phyloP scores from a whole-genome alignment of 2,329 filamentous ascomycete genomes.

The Ophiostoma tasmaniense region DNA sequence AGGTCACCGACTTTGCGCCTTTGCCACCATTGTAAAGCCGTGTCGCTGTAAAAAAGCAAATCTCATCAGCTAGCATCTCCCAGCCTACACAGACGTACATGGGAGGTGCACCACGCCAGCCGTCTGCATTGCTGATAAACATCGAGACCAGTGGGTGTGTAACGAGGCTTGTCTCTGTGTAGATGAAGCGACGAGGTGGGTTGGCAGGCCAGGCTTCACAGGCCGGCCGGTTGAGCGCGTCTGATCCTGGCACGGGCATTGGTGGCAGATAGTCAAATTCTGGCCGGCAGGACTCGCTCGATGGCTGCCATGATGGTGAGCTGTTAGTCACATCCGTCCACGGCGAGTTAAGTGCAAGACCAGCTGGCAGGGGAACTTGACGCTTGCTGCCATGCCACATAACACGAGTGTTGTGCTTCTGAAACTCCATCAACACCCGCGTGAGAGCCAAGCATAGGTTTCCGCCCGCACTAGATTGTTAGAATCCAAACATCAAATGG shows the following conservation, averaged over 20 bases:
- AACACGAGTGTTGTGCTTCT: conserved; percentile 38
- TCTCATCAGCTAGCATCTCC: conserved; percentile 64
- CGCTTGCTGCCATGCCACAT: conserved; percentile 52
- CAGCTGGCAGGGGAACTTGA: conserved; percentile 57
- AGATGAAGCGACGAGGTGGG: conserved; percentile 47
- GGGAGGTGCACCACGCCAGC: conserved; percentile 57
- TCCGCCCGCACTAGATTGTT: conserved; percentile 55
- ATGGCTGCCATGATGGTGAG: conserved; percentile 45
- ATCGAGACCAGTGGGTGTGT: conserved; percentile 62
- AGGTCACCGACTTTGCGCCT: conserved; percentile 54
- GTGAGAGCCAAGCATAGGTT: conserved; percentile 59
- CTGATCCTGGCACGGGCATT: conserved; percentile 26
- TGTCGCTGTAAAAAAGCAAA: conserved; percentile 51
- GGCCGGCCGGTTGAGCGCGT: conserved; percentile 28
- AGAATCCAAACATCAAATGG: not conserved
- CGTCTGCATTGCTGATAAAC: conserved; percentile 37
- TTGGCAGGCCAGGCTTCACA: conserved; percentile 51
- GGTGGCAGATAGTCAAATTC: conserved; percentile 57
- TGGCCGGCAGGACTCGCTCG: conserved; percentile 26
- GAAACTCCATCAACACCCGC: conserved; percentile 59
- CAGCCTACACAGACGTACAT: conserved; percentile 61
- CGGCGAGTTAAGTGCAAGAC: conserved; percentile 52
- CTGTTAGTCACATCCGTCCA: conserved; percentile 65
- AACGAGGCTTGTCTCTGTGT: conserved; percentile 45
- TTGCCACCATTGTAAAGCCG: conserved; percentile 40